These are phyloP conservation scores for Malus hybrid DNA, from an alignment of 331 rosid species.

Conservation along the genomic window DNA sequence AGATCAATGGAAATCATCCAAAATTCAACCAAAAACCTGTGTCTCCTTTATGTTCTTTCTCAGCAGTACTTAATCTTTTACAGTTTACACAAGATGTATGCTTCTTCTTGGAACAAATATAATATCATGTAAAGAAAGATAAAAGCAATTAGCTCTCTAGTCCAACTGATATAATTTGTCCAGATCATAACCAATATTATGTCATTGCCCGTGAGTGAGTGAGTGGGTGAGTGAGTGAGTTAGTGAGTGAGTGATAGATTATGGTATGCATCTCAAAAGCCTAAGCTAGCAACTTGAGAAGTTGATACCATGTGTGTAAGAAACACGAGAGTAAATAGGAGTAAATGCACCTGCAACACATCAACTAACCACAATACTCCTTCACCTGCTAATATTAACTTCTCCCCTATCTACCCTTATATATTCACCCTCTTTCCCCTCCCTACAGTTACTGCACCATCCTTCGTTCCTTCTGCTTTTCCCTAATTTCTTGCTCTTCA, in stretches of 20 bases:
- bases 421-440: conserved; percentile 31
- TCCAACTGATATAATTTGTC: not conserved
- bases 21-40: too few relatives aligned
- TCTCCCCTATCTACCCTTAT: conserved; percentile 27
- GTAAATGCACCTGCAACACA: conserved; percentile 71
- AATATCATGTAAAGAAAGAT: not conserved
- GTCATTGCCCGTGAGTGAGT: not conserved
- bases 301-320: conserved; percentile 22
- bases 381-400: conserved; percentile 79
- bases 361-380: conserved; percentile 69
- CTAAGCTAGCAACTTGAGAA: not conserved
- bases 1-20: too few relatives aligned
- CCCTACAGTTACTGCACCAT: conserved; percentile 12
- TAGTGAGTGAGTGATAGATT: not conserved
- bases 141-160: not conserved
- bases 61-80: too few relatives aligned
- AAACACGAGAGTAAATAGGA: conserved; percentile 30
- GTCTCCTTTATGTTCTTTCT: too few relatives aligned
- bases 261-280: not conserved
- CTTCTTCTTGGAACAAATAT: too few relatives aligned
- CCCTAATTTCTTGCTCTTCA: not conserved
- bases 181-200: conserved; percentile 2
- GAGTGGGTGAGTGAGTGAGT: conserved; percentile 5
- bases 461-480: not conserved
- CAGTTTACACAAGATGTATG: too few relatives aligned